Conservation (phyloP, 441 rosid species). For the Corymbia citriodora region DNA sequence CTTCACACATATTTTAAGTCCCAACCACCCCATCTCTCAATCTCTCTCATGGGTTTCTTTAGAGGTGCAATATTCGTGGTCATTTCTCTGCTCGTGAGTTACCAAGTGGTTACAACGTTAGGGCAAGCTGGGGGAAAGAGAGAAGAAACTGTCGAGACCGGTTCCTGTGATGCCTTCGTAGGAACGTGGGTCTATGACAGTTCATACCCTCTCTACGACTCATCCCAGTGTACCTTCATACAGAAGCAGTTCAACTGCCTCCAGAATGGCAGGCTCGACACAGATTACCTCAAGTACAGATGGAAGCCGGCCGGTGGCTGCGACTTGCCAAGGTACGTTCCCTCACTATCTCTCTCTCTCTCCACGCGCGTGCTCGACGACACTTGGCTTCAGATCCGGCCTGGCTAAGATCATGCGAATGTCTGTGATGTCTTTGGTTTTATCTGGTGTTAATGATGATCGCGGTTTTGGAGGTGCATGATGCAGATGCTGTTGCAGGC, state of each 20-base stretch:
- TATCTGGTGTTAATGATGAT: not conserved
- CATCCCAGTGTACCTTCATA: conserved; percentile 14
- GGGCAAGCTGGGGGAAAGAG: not conserved
- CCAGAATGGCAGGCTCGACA: conserved; percentile 25
- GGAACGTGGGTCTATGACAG: conserved; percentile 32
- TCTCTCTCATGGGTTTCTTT: not conserved
- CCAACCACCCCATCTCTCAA: not conserved
- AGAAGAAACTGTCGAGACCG: not conserved
- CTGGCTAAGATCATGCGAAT: not conserved
- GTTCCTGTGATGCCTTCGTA: conserved; percentile 10
- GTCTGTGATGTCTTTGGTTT: not conserved
- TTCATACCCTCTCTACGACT: conserved; percentile 15
- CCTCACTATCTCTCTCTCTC: not conserved
- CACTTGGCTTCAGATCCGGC: not conserved
- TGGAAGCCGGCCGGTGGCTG: conserved; percentile 25
- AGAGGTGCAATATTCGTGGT: not conserved
- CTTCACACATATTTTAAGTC: not conserved
- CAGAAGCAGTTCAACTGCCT: conserved; percentile 25
- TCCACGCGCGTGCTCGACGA: not conserved
- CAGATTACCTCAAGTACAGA: conserved; percentile 23
- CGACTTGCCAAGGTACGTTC: conserved; percentile 22
- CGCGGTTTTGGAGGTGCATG: not conserved
- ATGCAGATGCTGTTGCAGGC: not conserved
- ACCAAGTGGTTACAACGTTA: not conserved
- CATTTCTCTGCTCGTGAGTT: not conserved